A percentile compares a stretch with the other conserved stretches of the same genome.
Conservation (phyloP, 768 basidiomycete species). For the Russula ochroleuca region DNA sequence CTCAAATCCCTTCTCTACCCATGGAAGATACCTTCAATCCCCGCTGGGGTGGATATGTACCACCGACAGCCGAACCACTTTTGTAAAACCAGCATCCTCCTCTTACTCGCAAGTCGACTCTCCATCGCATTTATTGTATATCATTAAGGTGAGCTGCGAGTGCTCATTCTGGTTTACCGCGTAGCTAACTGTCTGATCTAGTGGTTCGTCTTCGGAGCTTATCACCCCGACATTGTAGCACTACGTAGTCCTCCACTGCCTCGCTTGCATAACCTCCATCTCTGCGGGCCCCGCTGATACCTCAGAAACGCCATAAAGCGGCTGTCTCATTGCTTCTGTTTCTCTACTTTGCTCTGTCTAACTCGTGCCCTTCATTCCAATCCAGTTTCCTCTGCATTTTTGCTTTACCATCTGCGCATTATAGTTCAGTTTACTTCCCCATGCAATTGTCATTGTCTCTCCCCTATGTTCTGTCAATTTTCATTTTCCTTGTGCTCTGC, state of each 20-base stretch:
- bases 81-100: slow-evolving; percentile 17
- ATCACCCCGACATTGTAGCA: slow-evolving; percentile 27
- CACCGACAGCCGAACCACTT: slow-evolving; percentile 11
- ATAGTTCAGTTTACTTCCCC: slow-evolving; percentile 16
- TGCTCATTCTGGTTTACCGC: background rate
- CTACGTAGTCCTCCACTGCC: slow-evolving; percentile 13
- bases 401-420: slow-evolving; percentile 27
- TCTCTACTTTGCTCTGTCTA: slow-evolving; percentile 11
- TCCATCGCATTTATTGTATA: slow-evolving; percentile 27
- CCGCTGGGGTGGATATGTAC: slow-evolving; percentile 25
- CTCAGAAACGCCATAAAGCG: slow-evolving; percentile 14
- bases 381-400: slow-evolving; percentile 6
- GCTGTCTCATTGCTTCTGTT: slow-evolving; percentile 9
- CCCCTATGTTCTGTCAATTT: slow-evolving; percentile 16
- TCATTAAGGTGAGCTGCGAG: slow-evolving; percentile 22
- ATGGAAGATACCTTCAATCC: slow-evolving; percentile 23
- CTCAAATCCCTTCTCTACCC: slow-evolving; percentile 12
- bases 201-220: slow-evolving; percentile 8
- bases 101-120: slow-evolving; percentile 12
- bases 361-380: slow-evolving; percentile 11
- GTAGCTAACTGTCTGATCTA: slow-evolving; percentile 4
- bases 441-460: slow-evolving; percentile 25
- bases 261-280: slow-evolving; percentile 19
- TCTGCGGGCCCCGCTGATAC: slow-evolving; percentile 23
- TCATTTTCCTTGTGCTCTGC: slow-evolving; percentile 22